phyloP scores from a whole-genome alignment of 2,329 filamentous ascomycete genomes.

The Apiospora malaysiana region DNA sequence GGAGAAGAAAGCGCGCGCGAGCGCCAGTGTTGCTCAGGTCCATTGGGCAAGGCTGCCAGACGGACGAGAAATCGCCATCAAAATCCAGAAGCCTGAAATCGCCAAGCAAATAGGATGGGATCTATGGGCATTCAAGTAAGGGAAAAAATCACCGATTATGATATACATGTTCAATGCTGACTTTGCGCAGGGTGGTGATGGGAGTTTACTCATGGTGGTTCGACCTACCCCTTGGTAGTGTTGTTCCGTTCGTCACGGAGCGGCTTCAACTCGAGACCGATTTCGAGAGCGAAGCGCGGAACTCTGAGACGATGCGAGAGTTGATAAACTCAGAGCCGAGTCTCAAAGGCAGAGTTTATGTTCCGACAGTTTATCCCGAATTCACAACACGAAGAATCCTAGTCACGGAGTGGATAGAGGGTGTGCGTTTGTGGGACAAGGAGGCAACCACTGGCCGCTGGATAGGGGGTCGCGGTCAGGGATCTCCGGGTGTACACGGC shows the following conservation, averaged over 20 bases:
- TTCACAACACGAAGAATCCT: slow-evolving; percentile 84
- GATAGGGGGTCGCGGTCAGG: slow-evolving; percentile 76
- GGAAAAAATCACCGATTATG: slow-evolving; percentile 19
- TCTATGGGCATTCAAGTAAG: slow-evolving; percentile 89
- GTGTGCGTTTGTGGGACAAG: slow-evolving; percentile 91
- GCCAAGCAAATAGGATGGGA: slow-evolving; percentile 91
- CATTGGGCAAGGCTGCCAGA: slow-evolving; percentile 90
- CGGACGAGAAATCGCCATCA: slow-evolving; percentile 90
- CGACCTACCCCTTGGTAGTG: slow-evolving; percentile 87
- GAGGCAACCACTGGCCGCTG: slow-evolving; percentile 77
- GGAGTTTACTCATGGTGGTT: slow-evolving; percentile 86
- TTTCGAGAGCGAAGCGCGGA: slow-evolving; percentile 89
- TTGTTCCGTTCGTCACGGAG: slow-evolving; percentile 93
- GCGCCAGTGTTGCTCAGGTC: slow-evolving; percentile 94
- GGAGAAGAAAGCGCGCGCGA: slow-evolving; percentile 68
- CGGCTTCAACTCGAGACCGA: slow-evolving; percentile 93
- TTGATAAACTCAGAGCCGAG: slow-evolving; percentile 78
- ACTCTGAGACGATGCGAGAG: slow-evolving; percentile 81
- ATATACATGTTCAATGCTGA: slow-evolving; percentile 28
- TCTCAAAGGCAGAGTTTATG: slow-evolving; percentile 81
- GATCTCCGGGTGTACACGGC: slow-evolving; percentile 79
- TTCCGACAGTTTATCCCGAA: slow-evolving; percentile 83
- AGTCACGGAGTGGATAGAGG: slow-evolving; percentile 98
- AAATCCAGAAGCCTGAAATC: slow-evolving; percentile 97
- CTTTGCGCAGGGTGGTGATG: slow-evolving; percentile 68